Percentiles rank a stretch among this genome's conserved stretches.
phyloP scores from a whole-genome alignment of 495 filamentous ascomycete genomes.

The Elasticomyces elasticus region DNA sequence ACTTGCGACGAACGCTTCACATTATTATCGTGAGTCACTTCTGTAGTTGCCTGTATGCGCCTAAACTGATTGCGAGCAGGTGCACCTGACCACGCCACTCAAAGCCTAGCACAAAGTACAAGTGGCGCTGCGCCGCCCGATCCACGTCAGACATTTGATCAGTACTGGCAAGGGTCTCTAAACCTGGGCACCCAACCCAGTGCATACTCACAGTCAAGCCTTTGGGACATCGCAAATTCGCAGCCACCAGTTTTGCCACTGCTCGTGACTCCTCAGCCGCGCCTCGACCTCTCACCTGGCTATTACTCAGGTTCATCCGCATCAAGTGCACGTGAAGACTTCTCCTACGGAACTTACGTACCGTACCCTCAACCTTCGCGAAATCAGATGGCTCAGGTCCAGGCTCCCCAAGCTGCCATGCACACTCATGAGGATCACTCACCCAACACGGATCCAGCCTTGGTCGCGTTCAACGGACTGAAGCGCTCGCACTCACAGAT shows the following conservation, averaged over 20 bases:
- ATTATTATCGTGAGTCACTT: no score
- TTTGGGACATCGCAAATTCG: no score
- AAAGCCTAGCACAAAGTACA: not conserved
- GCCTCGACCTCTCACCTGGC: no score
- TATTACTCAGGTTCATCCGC: not conserved
- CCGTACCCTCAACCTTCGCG: not conserved
- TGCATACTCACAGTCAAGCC: no score
- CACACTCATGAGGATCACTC: not conserved
- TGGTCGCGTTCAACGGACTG: not conserved
- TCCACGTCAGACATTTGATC: not conserved
- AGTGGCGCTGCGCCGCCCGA: not conserved
- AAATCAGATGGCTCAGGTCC: not conserved
- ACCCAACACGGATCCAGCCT: not conserved
- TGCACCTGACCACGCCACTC: conserved; percentile 5
- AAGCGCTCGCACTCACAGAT: conserved; percentile 15
- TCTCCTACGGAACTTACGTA: not conserved
- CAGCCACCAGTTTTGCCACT: no score
- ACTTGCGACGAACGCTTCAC: no score
- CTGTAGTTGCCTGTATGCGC: no score
- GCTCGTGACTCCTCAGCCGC: no score
- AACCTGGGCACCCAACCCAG: no score
- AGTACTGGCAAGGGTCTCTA: not conserved
- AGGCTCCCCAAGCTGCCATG: not conserved
- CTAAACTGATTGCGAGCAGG: no score
- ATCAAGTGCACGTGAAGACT: not conserved